A percentile compares a stretch with the other conserved stretches of the same genome.
Conservation (phyloP, 1,284 basidiomycete species). For the Gomphus bonarii region DNA sequence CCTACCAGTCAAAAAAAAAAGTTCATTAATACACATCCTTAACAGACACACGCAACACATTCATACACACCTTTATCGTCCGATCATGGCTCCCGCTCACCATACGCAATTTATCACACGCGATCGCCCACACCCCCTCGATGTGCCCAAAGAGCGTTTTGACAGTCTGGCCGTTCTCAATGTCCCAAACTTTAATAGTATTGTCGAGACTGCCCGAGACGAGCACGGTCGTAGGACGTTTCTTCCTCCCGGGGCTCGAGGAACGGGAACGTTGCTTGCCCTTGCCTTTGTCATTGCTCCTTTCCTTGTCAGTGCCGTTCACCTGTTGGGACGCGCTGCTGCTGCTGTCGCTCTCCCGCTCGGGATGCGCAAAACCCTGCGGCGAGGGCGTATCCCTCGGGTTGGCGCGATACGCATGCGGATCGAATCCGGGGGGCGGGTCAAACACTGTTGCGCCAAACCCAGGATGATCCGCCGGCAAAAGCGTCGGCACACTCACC, state of each 20-base stretch:
- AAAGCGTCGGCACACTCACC: conserved; percentile 14
- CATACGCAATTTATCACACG: conserved; percentile 84
- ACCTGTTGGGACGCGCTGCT: background rate
- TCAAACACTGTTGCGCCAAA: conserved; percentile 15
- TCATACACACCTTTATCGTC: conserved; percentile 68
- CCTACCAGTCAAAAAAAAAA: conserved; percentile 27
- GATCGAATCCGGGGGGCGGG: conserved; percentile 16
- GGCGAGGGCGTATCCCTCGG: conserved; percentile 10
- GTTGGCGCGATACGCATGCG: conserved; percentile 14
- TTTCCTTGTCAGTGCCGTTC: background rate
- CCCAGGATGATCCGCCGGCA: conserved; percentile 15
- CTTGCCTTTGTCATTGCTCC: background rate
- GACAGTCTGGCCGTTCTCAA: conserved; percentile 73
- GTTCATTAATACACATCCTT: conserved; percentile 5
- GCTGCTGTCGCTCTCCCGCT: background rate
- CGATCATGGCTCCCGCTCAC: conserved; percentile 90
- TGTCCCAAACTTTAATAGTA: conserved; percentile 94
- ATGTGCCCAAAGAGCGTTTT: conserved; percentile 93
- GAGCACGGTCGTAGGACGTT: conserved; percentile 52
- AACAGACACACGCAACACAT: conserved; percentile 2
- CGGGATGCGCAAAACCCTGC: background rate
- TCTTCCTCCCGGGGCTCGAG: conserved; percentile 2
- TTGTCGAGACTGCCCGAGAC: conserved; percentile 92
- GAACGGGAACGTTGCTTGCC: conserved; percentile 1
- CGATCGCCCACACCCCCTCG: conserved; percentile 95